phyloP scores from a whole-genome alignment of 176 grass and related monocot species.

The Carex scoparia region DNA sequence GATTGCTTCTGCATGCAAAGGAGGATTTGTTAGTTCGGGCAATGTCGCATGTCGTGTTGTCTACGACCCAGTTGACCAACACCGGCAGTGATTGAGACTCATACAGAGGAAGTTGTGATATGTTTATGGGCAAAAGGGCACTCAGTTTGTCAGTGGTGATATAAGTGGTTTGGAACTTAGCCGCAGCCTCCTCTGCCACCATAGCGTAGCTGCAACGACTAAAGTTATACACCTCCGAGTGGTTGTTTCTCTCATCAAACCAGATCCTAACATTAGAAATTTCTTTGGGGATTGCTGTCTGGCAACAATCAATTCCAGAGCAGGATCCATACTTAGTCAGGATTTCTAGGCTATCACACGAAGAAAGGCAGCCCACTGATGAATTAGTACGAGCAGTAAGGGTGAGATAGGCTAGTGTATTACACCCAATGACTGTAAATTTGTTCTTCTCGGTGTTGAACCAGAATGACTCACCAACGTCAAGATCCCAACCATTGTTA shows the following conservation, averaged over 20 bases:
- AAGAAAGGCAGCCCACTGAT: background rate
- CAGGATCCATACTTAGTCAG: background rate
- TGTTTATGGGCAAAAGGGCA: no score
- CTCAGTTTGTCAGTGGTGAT: background rate
- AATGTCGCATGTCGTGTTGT: background rate
- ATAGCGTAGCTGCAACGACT: conserved; percentile 28
- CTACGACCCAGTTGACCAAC: background rate
- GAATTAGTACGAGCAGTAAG: background rate
- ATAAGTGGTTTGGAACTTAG: background rate
- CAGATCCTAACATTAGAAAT: no score
- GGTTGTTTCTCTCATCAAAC: background rate
- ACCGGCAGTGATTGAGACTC: no score
- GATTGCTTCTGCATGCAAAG: background rate
- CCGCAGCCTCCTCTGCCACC: background rate
- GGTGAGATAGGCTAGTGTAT: background rate
- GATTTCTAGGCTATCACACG: background rate
- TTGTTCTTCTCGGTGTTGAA: background rate
- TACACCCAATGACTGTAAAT: background rate
- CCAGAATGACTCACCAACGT: no score
- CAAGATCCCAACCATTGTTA: no score
- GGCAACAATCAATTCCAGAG: conserved; percentile 10
- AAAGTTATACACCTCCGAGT: background rate
- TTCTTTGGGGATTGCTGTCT: background rate
- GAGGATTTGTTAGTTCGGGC: background rate
- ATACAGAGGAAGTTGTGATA: no score